Evolutionary conservation across 352 stramenopile species (phyloP), one percentile per base, ranked within the genome.

Genomic region (Phytopythium oedochilum): DNA sequence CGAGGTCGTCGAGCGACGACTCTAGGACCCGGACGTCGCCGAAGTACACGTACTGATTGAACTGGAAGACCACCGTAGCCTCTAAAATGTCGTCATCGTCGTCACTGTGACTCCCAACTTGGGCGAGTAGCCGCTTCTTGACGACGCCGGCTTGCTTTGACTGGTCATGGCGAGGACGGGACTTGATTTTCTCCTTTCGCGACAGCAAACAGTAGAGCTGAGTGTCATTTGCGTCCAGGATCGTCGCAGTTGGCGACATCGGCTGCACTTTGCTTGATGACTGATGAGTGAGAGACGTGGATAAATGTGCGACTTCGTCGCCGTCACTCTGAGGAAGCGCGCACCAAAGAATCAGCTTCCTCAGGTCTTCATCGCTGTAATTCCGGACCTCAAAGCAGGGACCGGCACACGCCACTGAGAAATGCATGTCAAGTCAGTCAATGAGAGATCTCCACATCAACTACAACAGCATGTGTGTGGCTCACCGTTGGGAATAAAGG

Each of bases 331-430:
- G 11, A 8, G 71, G 78, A 1, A 88, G 57, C 10, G 78, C 66
- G 35, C 78, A 84, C 78, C 78, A 89, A 3, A 89, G 51, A 44
- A 87, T 11, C 26, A 89, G 67, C 38, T 80, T 67, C 60, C 83
- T 87, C 1, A 89, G 55, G 48, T 89, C 73, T 11, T 75, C 67
- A 25, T 85, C 78, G 49, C 71, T 88, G 17, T 44, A 55, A 25
- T 31, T 39, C 17, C 31, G 26, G 31, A 32, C 25, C 43, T 52
- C 31, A 53, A 44, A 83, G 55, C 78, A 89, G 23, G 78, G 78
- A 1, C 78, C 78, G 36, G 72, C 58, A 40, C 67, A 68, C 2
- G 66, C 63, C 14, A 86, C 78, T 88, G 17, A 29, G 29, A 31
- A 39, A 0, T 2, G 31, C 6, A 48, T 26, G n/a, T n/a, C n/a